Conservation (phyloP, 495 filamentous ascomycete species). For the Tetracladium setigerum region DNA sequence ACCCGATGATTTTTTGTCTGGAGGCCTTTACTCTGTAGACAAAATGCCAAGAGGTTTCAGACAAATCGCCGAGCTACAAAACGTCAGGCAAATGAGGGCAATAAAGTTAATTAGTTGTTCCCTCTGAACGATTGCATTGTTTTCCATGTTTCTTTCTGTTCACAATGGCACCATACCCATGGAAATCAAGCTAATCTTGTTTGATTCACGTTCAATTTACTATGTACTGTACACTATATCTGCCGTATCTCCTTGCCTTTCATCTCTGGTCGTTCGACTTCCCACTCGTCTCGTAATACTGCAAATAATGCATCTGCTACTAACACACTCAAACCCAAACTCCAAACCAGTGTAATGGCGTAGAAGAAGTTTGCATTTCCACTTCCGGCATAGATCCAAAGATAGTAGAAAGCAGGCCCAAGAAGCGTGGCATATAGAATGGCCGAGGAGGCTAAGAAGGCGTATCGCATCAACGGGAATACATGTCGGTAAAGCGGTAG, state of each 20-base stretch:
- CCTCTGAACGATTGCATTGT: too few relatives aligned
- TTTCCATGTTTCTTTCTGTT: too few relatives aligned
- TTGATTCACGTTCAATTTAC: not conserved
- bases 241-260: conserved; percentile 78
- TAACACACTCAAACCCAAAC: conserved; percentile 69
- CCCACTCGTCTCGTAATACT: conserved; percentile 87
- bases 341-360: conserved; percentile 97
- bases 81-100: too few relatives aligned
- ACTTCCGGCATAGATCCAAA: conserved; percentile 97
- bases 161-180: too few relatives aligned
- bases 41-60: too few relatives aligned
- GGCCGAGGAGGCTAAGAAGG: conserved; percentile 73
- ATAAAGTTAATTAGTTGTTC: too few relatives aligned
- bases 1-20: not conserved
- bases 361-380: conserved; percentile 99
- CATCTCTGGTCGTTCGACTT: conserved; percentile 84
- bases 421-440: conserved; percentile 82
- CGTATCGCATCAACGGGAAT: conserved; percentile 93
- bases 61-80: too few relatives aligned
- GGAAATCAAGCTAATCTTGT: too few relatives aligned
- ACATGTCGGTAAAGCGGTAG: conserved; percentile 86
- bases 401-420: conserved; percentile 90
- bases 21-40: not conserved
- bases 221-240: conserved; percentile 44
- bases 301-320: conserved; percentile 83